A percentile compares a stretch with the other conserved stretches of the same genome.
Conservation (phyloP, 2,329 filamentous ascomycete genomes). For the Penicillium crustosum region DNA sequence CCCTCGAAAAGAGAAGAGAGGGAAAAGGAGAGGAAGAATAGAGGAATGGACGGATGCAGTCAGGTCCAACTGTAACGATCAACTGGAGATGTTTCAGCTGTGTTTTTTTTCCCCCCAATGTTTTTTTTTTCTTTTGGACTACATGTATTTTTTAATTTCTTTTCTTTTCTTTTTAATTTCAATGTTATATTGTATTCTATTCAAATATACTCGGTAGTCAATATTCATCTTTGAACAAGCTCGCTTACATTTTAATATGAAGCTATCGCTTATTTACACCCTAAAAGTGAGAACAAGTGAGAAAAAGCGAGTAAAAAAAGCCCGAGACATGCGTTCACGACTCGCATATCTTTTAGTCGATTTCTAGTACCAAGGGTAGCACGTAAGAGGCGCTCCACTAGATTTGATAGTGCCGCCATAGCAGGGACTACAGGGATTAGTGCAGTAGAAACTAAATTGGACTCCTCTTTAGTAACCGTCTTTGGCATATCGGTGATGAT, state of each 20-base stretch:
- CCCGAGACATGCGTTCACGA: neutral
- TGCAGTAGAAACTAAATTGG: neutral
- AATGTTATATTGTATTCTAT: neutral
- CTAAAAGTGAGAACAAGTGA: too few relatives aligned
- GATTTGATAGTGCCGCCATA: constrained; percentile 3
- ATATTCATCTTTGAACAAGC: neutral
- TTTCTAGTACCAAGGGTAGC: constrained; percentile 2
- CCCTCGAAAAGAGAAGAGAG: neutral
- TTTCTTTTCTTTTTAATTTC: neutral
- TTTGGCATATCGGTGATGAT: constrained; percentile 1
- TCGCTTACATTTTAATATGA: neutral
- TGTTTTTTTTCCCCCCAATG: neutral
- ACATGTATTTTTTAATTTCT: neutral
- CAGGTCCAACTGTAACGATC: constrained; percentile 8
- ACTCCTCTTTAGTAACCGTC: neutral
- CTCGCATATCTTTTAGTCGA: neutral
- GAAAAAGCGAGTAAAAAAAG: neutral
- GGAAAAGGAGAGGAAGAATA: constrained; percentile 9
- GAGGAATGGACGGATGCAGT: constrained; percentile 28
- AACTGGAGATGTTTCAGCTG: constrained; percentile 3
- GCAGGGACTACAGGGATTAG: neutral
- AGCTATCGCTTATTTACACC: neutral
- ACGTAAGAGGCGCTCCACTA: constrained; percentile 21
- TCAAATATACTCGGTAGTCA: too few relatives aligned
- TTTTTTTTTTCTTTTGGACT: neutral